A percentile compares a stretch with the other conserved stretches of the same genome.
These are phyloP conservation scores for Neurospora pannonica DNA, from an alignment of 495 filamentous ascomycete species.

Conservation along the genomic window DNA sequence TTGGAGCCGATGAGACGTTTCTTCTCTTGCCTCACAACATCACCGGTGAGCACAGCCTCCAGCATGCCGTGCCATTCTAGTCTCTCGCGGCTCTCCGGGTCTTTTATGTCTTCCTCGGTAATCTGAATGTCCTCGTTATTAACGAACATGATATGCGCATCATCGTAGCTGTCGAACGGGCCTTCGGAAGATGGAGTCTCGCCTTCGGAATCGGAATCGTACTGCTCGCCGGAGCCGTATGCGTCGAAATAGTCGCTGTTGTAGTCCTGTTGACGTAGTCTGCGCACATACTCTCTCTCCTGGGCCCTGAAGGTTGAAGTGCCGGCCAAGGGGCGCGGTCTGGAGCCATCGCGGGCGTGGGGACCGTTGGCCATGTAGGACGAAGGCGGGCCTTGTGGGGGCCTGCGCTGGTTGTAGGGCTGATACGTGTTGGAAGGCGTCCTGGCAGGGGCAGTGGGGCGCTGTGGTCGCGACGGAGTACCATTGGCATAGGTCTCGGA, in stretches of 20 bases:
- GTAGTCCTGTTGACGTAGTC: conserved; percentile 46
- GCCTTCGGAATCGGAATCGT: conserved; percentile 82
- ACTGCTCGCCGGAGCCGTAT: conserved; percentile 53
- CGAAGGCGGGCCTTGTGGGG: conserved; percentile 17
- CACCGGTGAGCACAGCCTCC: conserved; percentile 86
- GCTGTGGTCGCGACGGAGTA: conserved; percentile 19
- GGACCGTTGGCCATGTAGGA: conserved; percentile 47
- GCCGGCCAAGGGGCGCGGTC: conserved; percentile 64
- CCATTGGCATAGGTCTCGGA: conserved; percentile 18
- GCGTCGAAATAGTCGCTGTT: conserved; percentile 70
- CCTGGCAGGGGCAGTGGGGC: conserved; percentile 26
- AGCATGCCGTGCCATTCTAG: conserved; percentile 98
- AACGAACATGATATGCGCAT: conserved; percentile 81
- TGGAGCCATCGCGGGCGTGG: conserved; percentile 68
- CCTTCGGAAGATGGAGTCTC: conserved; percentile 74
- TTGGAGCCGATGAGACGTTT: conserved; percentile 78
- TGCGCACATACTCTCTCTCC: conserved; percentile 39
- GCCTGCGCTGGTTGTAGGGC: conserved; percentile 30
- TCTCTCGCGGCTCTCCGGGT: conserved; percentile 79
- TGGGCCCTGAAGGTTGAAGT: conserved; percentile 49
- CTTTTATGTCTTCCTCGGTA: conserved; percentile 77
- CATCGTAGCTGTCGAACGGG: conserved; percentile 77
- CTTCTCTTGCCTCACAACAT: conserved; percentile 97
- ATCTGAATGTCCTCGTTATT: conserved; percentile 80
- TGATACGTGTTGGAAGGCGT: conserved; percentile 44